Percentiles rank a stretch among this genome's conserved stretches.
phyloP scores from a whole-genome alignment of 2,329 filamentous ascomycete genomes.

The Peltaster fructicola region DNA sequence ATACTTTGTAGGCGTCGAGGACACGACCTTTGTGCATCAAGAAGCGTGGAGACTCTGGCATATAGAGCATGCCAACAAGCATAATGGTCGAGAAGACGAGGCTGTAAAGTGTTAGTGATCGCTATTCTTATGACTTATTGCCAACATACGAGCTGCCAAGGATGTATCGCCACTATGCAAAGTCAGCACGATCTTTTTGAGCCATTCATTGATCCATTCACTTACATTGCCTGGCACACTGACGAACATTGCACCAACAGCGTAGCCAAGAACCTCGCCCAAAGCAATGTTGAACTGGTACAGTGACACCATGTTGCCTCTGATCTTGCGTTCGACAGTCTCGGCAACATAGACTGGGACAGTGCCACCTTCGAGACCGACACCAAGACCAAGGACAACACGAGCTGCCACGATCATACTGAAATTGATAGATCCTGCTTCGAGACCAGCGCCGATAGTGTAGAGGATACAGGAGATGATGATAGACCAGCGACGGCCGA shows the following conservation, averaged over 20 bases:
- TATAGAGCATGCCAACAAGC: slow-evolving; percentile 44
- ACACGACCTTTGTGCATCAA: slow-evolving; percentile 49
- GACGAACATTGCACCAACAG: slow-evolving; percentile 55
- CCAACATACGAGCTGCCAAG: slow-evolving; percentile 58
- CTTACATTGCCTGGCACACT: slow-evolving; percentile 49
- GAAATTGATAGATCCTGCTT: slow-evolving; percentile 50
- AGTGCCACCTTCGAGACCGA: slow-evolving; percentile 57
- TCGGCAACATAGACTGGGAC: slow-evolving; percentile 61
- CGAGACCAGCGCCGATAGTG: slow-evolving; percentile 50
- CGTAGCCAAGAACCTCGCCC: slow-evolving; percentile 56
- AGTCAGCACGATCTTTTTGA: too few relatives aligned
- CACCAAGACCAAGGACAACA: slow-evolving; percentile 51
- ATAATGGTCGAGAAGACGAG: slow-evolving; percentile 51
- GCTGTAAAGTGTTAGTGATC: too few relatives aligned
- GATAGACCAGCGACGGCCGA: slow-evolving; percentile 51
- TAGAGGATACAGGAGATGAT: slow-evolving; percentile 52
- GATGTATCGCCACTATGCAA: slow-evolving; percentile 60
- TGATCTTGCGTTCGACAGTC: slow-evolving; percentile 46
- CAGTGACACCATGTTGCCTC: slow-evolving; percentile 55
- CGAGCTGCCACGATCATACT: slow-evolving; percentile 54
- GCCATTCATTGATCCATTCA: too few relatives aligned
- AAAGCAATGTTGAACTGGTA: slow-evolving; percentile 65
- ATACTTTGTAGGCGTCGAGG: slow-evolving; percentile 47
- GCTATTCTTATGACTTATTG: too few relatives aligned
- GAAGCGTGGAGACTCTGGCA: slow-evolving; percentile 52